These are phyloP conservation scores for Dryadomyces quercus-mongolicae DNA, from an alignment of 2,329 filamentous ascomycete species.

Conservation along the genomic window DNA sequence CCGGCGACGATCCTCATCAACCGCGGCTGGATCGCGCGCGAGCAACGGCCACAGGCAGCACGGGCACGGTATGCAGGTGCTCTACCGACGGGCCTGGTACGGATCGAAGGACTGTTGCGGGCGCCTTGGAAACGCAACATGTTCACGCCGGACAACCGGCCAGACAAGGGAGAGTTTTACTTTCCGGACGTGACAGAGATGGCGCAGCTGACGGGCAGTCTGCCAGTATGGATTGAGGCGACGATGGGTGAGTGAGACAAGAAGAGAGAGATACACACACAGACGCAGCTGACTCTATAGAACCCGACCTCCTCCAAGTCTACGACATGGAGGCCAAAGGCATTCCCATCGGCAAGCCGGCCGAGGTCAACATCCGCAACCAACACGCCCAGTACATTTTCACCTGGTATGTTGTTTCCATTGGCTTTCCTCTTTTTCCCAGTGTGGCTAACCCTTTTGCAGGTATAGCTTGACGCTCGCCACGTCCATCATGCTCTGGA, in stretches of 20 bases:
- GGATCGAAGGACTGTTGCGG: slow-evolving; percentile 71
- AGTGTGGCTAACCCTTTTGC: slow-evolving; percentile 5
- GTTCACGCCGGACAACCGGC: slow-evolving; percentile 87
- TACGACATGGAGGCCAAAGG: slow-evolving; percentile 69
- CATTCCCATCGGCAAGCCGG: slow-evolving; percentile 75
- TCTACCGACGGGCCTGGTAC: slow-evolving; percentile 58
- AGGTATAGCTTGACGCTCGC: slow-evolving; percentile 81
- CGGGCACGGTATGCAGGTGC: slow-evolving; percentile 50
- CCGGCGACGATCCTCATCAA: slow-evolving; percentile 61
- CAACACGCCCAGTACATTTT: slow-evolving; percentile 98
- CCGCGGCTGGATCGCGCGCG: slow-evolving; percentile 82
- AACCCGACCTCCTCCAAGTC: slow-evolving; percentile 64
- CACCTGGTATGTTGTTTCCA: slow-evolving; percentile 64
- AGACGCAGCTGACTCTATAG: slow-evolving; percentile 26
- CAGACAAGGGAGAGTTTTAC: slow-evolving; percentile 77
- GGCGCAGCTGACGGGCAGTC: slow-evolving; percentile 69
- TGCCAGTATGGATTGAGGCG: slow-evolving; percentile 89
- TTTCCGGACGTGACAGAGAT: slow-evolving; percentile 92
- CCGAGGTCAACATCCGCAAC: slow-evolving; percentile 88
- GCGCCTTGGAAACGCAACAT: slow-evolving; percentile 96
- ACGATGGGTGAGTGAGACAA: slow-evolving; percentile 64
- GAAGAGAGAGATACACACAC: background rate
- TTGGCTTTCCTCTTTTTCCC: background rate
- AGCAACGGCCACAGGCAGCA: slow-evolving; percentile 50
- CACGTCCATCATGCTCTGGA: slow-evolving; percentile 91